Conservation (phyloP, 202 grass and related monocot genomes). For the Bolboschoenoplectus hybrid region DNA sequence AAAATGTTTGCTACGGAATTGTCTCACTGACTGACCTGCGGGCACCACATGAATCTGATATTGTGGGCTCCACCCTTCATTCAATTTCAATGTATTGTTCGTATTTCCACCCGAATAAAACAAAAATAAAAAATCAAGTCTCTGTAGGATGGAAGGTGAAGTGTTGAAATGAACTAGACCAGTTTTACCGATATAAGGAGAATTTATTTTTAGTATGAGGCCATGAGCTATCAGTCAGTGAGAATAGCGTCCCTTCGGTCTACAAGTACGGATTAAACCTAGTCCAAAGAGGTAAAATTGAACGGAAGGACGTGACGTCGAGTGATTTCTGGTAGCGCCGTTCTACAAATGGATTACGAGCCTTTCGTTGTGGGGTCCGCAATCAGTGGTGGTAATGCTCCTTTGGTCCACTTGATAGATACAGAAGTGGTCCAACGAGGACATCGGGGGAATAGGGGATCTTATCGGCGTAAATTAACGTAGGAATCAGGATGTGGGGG, state of each 20-base stretch:
- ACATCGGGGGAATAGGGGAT: neutral
- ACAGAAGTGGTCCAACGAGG: constrained; percentile 11
- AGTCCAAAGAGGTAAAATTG: neutral
- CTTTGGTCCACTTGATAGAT: constrained; percentile 32
- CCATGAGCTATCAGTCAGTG: neutral
- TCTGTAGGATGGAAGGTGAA: neutral
- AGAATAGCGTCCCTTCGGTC: neutral
- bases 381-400: constrained; percentile 13
- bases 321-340: neutral
- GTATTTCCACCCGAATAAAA: neutral
- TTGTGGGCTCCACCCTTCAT: neutral
- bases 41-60: constrained; percentile 6
- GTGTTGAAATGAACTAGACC: neutral
- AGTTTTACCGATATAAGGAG: neutral
- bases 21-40: neutral
- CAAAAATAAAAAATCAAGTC: neutral
- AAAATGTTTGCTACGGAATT: neutral
- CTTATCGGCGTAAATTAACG: constrained; percentile 22
- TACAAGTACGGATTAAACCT: neutral
- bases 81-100: constrained; percentile 15
- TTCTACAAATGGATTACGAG: neutral
- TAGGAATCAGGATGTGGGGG: neutral
- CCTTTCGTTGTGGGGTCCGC: constrained; percentile 17
- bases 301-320: neutral
- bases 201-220: neutral